A percentile compares a stretch with the other conserved stretches of the same genome.
phyloP scores from a whole-genome alignment of 805 yeast genomes.

The Saccharomycopsis schoenii region DNA sequence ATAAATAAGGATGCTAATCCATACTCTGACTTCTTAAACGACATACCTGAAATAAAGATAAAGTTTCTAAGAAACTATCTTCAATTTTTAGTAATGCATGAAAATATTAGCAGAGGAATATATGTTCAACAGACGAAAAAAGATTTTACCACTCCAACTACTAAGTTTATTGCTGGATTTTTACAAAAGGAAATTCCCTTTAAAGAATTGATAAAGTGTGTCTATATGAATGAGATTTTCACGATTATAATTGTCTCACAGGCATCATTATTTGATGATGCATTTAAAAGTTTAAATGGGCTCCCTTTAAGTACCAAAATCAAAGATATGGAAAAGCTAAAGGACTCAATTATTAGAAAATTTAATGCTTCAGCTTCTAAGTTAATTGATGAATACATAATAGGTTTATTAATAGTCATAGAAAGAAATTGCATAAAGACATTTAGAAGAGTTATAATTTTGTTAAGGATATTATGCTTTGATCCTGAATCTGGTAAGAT shows the following conservation, averaged over 20 bases:
- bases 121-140: not conserved
- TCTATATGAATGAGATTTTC: constrained; percentile 4
- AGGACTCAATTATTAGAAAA: not conserved
- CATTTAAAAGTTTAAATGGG: not conserved
- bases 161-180: constrained; percentile 2
- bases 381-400: constrained; percentile 5
- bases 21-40: constrained; percentile 6
- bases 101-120: not conserved
- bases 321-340: not conserved
- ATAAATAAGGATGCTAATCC: constrained; percentile 4
- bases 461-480: constrained; percentile 5
- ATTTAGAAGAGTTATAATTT: constrained; percentile 7
- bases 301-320: not conserved
- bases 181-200: constrained; percentile 3
- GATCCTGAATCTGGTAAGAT: constrained; percentile 1
- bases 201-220: not conserved
- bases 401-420: constrained; percentile 5
- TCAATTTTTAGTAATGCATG: constrained; percentile 4
- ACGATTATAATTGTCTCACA: constrained; percentile 1
- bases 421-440: constrained; percentile 4
- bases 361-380: not conserved
- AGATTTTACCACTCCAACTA: not conserved
- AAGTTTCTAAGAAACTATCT: constrained; percentile 8
- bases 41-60: constrained; percentile 14
- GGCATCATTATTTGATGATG: not conserved